Evolutionary conservation across 208 protist genomes (phyloP), one percentile per base, ranked within the genome.

Genomic region (Phytomonas francai): DNA sequence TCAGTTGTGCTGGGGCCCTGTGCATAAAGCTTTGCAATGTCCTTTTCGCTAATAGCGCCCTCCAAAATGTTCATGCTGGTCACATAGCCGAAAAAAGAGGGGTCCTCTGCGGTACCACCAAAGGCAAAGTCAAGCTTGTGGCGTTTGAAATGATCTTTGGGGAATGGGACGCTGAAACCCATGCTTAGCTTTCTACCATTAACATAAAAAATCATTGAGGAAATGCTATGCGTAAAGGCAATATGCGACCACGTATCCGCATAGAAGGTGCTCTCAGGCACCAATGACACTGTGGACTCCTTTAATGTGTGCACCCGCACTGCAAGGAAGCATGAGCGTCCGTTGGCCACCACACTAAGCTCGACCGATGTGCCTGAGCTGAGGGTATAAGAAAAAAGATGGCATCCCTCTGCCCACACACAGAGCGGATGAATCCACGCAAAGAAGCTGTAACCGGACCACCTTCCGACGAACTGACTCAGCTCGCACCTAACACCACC

Each of bases 391-490:
- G 84, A 93, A 76, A 88, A 83, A 27, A 96, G 83, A 63, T 73
- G 77, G 67, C 80, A 81, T 39, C 88, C 91, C 16, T 85, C 82
- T 22, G 63, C 51, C 85, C 85, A 92, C 36, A 96, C 83, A 66
- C 85, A 93, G 27, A 79, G 77, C 27, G 91, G 88, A 64, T 85
- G 74, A 34, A 96, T 64, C 88, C 91, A 96, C 51, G 85, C 78
- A 0, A 80, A 72, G 62, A 92, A 91, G 69, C 70, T 85, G 80
- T 93, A 96, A 54, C 88, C 84, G 57, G 62, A 74, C 77, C 81
- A 90, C 59, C 79, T 79, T 27, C 65, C 62, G 19, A 65, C 34
- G 29, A 84, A 81, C 29, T 68, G 63, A 25, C 78, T 72, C 16
- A 81, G 33, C 49, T 77, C 77, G 67, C 78, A 86, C 67, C 74